phyloP scores from a whole-genome alignment of 2,329 filamentous ascomycete species.

The Knoxdaviesia proteae region DNA sequence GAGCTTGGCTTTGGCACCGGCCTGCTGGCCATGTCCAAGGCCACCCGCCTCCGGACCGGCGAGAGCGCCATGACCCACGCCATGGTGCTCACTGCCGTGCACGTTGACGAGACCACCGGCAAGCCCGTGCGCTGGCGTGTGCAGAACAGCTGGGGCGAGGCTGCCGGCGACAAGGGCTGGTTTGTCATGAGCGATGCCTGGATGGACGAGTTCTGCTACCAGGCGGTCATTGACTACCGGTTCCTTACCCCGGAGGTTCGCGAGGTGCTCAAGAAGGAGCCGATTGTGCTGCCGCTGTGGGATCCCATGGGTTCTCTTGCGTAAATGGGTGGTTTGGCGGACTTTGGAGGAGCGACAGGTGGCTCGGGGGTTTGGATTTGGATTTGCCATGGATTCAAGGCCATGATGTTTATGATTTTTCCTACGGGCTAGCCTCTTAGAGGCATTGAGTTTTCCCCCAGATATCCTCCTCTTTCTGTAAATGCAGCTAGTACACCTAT shows the following conservation, averaged over 20 bases:
- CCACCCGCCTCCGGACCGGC: slow-evolving; percentile 48
- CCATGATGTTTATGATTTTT: no score
- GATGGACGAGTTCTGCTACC: slow-evolving; percentile 69
- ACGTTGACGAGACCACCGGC: slow-evolving; percentile 42
- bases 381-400: no score
- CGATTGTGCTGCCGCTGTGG: slow-evolving; percentile 55
- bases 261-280: slow-evolving; percentile 49
- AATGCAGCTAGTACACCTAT: no score
- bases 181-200: slow-evolving; percentile 74
- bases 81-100: slow-evolving; percentile 77
- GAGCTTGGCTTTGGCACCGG: slow-evolving; percentile 64
- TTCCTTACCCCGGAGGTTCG: slow-evolving; percentile 44
- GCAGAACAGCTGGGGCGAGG: slow-evolving; percentile 66
- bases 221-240: slow-evolving; percentile 61
- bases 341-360: no score
- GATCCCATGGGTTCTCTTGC: slow-evolving; percentile 63
- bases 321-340: slow-evolving; percentile 10
- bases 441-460: no score
- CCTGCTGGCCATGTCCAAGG: slow-evolving; percentile 56
- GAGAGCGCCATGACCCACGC: slow-evolving; percentile 80
- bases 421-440: no score
- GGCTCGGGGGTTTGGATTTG: no score
- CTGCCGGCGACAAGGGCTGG: slow-evolving; percentile 55
- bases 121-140: slow-evolving; percentile 62
- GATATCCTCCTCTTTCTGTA: no score